Evolutionary conservation across 2,329 filamentous ascomycete species (phyloP).

Genomic region (Trichoderma semiorbis): DNA sequence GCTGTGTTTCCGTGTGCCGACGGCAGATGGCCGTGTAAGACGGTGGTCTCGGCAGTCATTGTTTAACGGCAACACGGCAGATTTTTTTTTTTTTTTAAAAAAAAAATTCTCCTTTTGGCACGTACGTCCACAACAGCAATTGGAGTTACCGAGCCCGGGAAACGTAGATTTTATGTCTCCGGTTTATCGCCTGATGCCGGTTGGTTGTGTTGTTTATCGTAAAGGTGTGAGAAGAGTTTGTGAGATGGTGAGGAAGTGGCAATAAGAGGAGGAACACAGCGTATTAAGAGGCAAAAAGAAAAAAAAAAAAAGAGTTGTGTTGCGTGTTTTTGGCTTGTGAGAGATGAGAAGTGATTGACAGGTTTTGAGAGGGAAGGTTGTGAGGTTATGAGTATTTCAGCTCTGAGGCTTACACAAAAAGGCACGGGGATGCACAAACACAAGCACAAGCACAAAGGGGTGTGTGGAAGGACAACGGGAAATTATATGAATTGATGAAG

Average conservation of each 20-base stretch:
- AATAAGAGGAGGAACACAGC: not conserved
- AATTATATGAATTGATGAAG: slow-evolving; percentile 14
- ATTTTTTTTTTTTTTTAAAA: not conserved
- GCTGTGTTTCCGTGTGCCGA: slow-evolving; percentile 8
- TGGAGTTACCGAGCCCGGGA: not conserved
- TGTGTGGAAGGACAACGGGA: not conserved
- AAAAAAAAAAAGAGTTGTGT: too few species aligned
- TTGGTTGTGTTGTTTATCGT: not conserved
- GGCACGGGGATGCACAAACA: not conserved
- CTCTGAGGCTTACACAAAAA: not conserved
- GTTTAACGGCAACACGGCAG: slow-evolving; percentile 5
- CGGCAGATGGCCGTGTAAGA: slow-evolving; percentile 14
- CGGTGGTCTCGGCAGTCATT: slow-evolving; percentile 14
- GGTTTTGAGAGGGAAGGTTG: not conserved
- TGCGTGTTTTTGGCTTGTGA: not conserved
- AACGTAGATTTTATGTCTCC: not conserved
- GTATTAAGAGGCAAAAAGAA: not conserved
- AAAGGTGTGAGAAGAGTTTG: not conserved
- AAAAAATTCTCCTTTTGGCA: not conserved
- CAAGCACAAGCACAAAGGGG: not conserved
- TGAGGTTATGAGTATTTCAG: not conserved
- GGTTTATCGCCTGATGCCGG: not conserved
- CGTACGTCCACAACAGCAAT: not conserved
- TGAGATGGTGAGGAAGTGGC: not conserved
- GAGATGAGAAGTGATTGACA: not conserved